These are phyloP conservation scores for Populus hybrid DNA, from an alignment of 441 rosid species.

Conservation along the genomic window DNA sequence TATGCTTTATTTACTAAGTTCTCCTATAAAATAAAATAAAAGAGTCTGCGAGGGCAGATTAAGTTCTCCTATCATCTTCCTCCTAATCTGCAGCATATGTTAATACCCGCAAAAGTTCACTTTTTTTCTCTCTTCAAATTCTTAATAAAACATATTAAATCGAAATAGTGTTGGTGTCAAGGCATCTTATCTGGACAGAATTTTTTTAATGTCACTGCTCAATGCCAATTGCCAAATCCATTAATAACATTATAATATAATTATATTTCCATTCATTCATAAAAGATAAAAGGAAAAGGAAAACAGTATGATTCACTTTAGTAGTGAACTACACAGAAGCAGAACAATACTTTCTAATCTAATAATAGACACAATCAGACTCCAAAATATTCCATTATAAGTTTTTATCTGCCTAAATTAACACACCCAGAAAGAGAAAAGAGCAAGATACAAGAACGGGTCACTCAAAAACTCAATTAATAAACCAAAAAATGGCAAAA, in stretches of 20 bases:
- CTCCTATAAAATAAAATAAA: neutral
- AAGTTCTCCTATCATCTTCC: neutral
- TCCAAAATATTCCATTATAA: neutral
- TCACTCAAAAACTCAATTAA: neutral
- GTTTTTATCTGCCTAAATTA: neutral
- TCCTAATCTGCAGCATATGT: neutral
- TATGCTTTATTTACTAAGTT: neutral
- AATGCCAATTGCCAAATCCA: neutral
- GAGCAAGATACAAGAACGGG: neutral
- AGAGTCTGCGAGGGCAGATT: neutral
- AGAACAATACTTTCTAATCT: neutral
- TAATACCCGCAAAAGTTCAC: neutral
- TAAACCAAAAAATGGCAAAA: no score
- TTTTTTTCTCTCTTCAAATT: neutral
- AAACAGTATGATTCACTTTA: neutral
- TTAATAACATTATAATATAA: neutral
- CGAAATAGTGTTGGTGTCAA: neutral
- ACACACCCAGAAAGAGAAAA: slow-evolving; percentile 10
- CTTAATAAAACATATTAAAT: neutral
- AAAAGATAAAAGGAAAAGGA: neutral
- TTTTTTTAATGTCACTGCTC: neutral
- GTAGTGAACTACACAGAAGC: neutral
- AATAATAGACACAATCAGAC: neutral
- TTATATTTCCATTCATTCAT: neutral
- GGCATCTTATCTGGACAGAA: neutral